Evolutionary conservation across 345 rosid genomes (phyloP).

Genomic region (Populus deltoides): DNA sequence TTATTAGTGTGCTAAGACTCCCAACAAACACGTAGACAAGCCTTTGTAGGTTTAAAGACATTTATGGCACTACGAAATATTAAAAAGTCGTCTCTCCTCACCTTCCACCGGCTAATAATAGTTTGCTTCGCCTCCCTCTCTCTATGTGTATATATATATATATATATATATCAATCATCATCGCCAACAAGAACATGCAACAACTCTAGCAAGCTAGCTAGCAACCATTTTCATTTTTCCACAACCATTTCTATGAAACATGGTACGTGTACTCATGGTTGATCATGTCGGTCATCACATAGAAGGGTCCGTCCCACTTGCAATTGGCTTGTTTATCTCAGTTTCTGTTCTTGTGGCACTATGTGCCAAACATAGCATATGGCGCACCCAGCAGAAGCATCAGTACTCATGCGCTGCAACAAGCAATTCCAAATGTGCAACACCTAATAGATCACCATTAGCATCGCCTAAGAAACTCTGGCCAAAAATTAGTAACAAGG

Average conservation of each 20-base stretch:
- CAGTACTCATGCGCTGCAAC: neutral
- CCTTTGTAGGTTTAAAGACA: neutral
- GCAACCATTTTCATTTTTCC: neutral
- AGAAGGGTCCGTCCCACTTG: conserved; percentile 3
- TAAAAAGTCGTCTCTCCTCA: neutral
- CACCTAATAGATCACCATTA: neutral
- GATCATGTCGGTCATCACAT: neutral
- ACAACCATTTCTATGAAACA: conserved; percentile 12
- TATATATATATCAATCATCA: neutral
- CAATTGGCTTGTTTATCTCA: conserved; percentile 20
- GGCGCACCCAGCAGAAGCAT: conserved; percentile 1
- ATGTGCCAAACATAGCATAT: conserved; percentile 19
- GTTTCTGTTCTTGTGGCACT: conserved; percentile 21
- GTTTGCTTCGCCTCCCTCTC: neutral
- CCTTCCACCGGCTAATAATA: neutral
- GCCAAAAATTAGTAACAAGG: conserved; percentile 7
- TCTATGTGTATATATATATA: neutral
- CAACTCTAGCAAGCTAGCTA: neutral
- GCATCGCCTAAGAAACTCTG: conserved; percentile 17
- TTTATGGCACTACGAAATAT: neutral
- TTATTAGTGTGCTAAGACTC: neutral
- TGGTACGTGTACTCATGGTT: conserved; percentile 4
- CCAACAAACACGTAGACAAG: neutral
- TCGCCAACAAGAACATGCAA: neutral
- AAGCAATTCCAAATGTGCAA: neutral